Evolutionary conservation across 441 rosid genomes (phyloP).

Genomic region (Croton laevigatus): DNA sequence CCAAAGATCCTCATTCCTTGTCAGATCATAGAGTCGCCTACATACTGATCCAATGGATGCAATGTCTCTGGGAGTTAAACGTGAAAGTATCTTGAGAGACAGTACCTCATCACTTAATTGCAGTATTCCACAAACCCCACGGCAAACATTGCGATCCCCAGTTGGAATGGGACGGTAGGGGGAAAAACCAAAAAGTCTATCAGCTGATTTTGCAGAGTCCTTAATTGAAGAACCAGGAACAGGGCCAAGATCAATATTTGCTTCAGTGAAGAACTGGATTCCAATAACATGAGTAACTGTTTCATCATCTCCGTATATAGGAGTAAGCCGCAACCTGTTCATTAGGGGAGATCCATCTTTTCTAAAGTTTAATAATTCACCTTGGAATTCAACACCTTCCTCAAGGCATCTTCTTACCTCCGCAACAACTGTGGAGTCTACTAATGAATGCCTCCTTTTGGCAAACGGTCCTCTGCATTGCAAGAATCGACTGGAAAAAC

Average conservation of each 20-base stretch:
- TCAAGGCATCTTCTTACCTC: slow-evolving; percentile 83
- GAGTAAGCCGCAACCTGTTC: slow-evolving; percentile 77
- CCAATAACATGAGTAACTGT: slow-evolving; percentile 77
- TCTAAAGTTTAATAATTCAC: slow-evolving; percentile 80
- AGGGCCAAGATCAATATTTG: slow-evolving; percentile 81
- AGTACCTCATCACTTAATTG: slow-evolving; percentile 85
- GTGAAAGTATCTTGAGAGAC: slow-evolving; percentile 72
- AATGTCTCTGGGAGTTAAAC: slow-evolving; percentile 78
- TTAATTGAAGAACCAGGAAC: slow-evolving; percentile 54
- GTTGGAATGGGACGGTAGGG: slow-evolving; percentile 32
- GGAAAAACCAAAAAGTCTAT: slow-evolving; percentile 36
- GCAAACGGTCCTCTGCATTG: slow-evolving; percentile 97
- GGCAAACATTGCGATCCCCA: slow-evolving; percentile 63
- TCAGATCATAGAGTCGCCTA: slow-evolving; percentile 56
- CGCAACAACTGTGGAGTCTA: slow-evolving; percentile 72
- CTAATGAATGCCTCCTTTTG: slow-evolving; percentile 86
- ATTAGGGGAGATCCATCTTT: slow-evolving; percentile 90
- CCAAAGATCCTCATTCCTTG: slow-evolving; percentile 90
- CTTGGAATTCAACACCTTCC: slow-evolving; percentile 86
- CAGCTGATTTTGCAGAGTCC: slow-evolving; percentile 43
- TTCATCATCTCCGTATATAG: slow-evolving; percentile 86
- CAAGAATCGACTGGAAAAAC: slow-evolving; percentile 73
- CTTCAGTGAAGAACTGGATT: slow-evolving; percentile 82
- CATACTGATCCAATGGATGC: slow-evolving; percentile 86
- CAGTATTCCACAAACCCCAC: slow-evolving; percentile 71